A percentile compares a stretch with the other conserved stretches of the same genome.
Evolutionary conservation across 2,329 filamentous ascomycete genomes (phyloP).

Genomic region (Paracorniculantispora psalliotae): DNA sequence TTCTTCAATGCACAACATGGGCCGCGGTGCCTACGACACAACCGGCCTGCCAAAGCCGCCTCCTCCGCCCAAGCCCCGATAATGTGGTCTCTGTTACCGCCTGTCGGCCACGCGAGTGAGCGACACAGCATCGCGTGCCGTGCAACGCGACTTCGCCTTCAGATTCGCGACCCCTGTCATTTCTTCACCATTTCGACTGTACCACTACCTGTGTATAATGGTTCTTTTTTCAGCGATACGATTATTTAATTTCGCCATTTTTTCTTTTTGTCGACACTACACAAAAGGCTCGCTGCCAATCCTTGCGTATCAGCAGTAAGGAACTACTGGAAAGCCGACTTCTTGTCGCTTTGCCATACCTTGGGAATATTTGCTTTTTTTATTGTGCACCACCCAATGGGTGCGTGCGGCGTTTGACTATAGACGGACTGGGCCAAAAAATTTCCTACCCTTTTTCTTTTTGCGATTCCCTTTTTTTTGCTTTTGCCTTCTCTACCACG

Average conservation of each 20-base stretch:
- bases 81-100: conserved; percentile 15
- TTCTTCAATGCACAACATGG: conserved; percentile 40
- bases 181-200: conserved; percentile 16
- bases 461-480: conserved; percentile 8
- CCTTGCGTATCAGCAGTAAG: conserved; percentile 36
- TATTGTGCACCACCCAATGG: conserved; percentile 11
- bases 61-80: conserved; percentile 36
- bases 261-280: conserved; percentile 28
- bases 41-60: conserved; percentile 44
- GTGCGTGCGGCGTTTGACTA: conserved; percentile 14
- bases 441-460: conserved; percentile 10
- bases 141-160: conserved; percentile 9
- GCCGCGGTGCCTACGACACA: conserved; percentile 48
- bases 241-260: conserved; percentile 28
- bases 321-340: background rate
- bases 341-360: background rate
- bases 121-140: conserved; percentile 2
- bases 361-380: conserved; percentile 12
- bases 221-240: conserved; percentile 22
- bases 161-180: conserved; percentile 17
- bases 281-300: conserved; percentile 33
- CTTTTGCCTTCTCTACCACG: conserved; percentile 3
- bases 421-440: conserved; percentile 10
- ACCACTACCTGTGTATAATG: conserved; percentile 23
- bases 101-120: background rate